Evolutionary conservation across 495 filamentous ascomycete species (phyloP).

Genomic region (Talaromyces nanjingensis): DNA sequence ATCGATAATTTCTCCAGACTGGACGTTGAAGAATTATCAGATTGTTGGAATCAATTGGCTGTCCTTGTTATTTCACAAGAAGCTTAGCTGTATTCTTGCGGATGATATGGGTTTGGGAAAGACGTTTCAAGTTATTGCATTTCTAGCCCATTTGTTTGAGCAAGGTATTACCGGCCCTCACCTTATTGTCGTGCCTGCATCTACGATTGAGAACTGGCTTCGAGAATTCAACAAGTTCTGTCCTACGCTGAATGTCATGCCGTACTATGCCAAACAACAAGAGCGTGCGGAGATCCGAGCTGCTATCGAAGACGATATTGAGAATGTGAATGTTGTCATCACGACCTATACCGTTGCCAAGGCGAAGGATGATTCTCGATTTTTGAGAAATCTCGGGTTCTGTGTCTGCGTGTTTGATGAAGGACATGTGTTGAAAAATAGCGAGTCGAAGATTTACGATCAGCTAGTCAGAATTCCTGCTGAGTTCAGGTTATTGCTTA

Average conservation of each 20-base stretch:
- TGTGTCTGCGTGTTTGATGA: conserved; percentile 83
- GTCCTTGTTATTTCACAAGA: conserved; percentile 65
- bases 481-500: conserved; percentile 75
- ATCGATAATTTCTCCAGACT: conserved; percentile 58
- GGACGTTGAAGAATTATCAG: conserved; percentile 85
- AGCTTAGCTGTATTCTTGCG: conserved; percentile 80
- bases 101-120: conserved; percentile 99
- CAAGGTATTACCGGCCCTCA: conserved; percentile 66
- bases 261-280: conserved; percentile 69
- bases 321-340: conserved; percentile 73
- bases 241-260: conserved; percentile 61
- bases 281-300: conserved; percentile 60
- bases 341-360: conserved; percentile 81
- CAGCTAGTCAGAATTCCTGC: conserved; percentile 72
- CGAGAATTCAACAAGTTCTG: conserved; percentile 86
- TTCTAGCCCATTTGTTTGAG: conserved; percentile 75
- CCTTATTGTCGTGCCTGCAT: conserved; percentile 82
- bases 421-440: conserved; percentile 86
- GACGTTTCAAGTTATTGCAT: conserved; percentile 92
- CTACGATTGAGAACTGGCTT: conserved; percentile 92
- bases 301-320: conserved; percentile 52
- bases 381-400: conserved; percentile 56
- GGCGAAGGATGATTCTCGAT: conserved; percentile 57
- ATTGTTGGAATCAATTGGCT: conserved; percentile 95
- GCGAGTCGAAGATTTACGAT: conserved; percentile 69